Percentiles rank a stretch among this genome's conserved stretches.
Evolutionary conservation across 139 green algal species (phyloP).

Genomic region (Gonium pectorale): DNA sequence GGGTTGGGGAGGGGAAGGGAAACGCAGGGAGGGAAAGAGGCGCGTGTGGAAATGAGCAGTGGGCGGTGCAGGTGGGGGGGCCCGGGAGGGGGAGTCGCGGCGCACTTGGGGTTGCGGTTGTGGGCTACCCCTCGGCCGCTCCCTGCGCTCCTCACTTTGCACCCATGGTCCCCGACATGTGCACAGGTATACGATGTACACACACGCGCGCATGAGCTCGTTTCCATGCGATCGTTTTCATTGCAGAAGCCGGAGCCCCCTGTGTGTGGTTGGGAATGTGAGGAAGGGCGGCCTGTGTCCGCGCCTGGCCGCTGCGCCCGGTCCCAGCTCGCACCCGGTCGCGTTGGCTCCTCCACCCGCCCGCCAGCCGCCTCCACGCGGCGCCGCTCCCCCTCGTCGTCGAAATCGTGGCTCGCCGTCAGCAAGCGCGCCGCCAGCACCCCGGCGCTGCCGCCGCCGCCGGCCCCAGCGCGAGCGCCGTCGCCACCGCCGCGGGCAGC

Average conservation of each 20-base stretch:
- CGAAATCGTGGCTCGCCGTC: slow-evolving; percentile 4
- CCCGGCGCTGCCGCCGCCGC: background rate
- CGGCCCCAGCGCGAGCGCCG: background rate
- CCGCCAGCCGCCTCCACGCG: background rate
- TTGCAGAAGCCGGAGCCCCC: no score
- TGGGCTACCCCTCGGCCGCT: background rate
- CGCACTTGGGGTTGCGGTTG: background rate
- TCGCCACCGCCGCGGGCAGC: background rate
- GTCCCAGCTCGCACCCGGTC: slow-evolving; percentile 17
- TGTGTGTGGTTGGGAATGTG: no score
- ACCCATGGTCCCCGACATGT: background rate
- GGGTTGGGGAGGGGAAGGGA: background rate
- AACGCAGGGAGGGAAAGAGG: background rate
- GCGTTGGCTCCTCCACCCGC: background rate
- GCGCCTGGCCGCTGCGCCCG: background rate
- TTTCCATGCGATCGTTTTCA: background rate
- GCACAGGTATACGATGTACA: background rate
- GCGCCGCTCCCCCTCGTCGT: background rate
- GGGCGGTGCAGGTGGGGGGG: background rate
- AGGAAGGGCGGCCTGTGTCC: background rate
- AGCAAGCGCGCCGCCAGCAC: background rate
- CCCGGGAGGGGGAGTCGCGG: background rate
- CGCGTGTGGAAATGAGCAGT: background rate
- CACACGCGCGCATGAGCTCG: background rate
- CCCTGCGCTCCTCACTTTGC: background rate